Evolutionary conservation across 2,329 filamentous ascomycete genomes (phyloP), one percentile per base, ranked within the genome.

Genomic region (Ophiostoma ips): DNA sequence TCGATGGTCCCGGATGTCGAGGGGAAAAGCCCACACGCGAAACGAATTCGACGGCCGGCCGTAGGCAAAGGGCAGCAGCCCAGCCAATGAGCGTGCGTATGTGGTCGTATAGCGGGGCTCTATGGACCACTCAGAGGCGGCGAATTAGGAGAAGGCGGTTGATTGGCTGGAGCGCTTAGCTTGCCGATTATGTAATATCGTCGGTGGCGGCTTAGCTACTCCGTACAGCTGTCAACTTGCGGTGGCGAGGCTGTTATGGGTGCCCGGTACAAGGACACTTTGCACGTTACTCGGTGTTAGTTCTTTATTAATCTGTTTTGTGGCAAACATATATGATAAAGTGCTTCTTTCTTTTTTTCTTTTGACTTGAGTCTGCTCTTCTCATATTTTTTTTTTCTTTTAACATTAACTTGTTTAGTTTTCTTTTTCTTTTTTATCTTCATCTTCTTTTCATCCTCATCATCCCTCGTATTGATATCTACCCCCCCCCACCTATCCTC

Each of bases 61-160:
- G 30, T 11, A 43, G 40, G 40, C 37, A 40, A 21, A 37, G 34
- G 21, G 45, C 37, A 33, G 46, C 38, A 36, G 13, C 7, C 11
- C n/a, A 30, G 19, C 15, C 48, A 53, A 46, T 33, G 16, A 33
- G 15, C 51, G 28, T 15, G 30, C 11, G 1, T 24, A 24, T 11
- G 6, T 7, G 41, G 44, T 34, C 31, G 18, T 11, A 31, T 30
- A 24, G 31, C 31, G 41, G 41, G 10, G n/a, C 3, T 30, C 9
- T 4, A 30, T 35, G 13, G 13, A 12, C 55, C 55, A 56, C 11
- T 56, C 52, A 56, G 48, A 52, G 34, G 47, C 19, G 2, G 45
- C 48, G 50, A 50, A 56, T 50, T 52, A 49, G 31, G 46, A 45
- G 43, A 48, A 31, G 53, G 46, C 36, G 47, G 37, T 37, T 53